Percentiles rank a stretch among this genome's conserved stretches.
phyloP scores from a whole-genome alignment of 768 basidiomycete genomes.

The Coprinopsis cinerea region DNA sequence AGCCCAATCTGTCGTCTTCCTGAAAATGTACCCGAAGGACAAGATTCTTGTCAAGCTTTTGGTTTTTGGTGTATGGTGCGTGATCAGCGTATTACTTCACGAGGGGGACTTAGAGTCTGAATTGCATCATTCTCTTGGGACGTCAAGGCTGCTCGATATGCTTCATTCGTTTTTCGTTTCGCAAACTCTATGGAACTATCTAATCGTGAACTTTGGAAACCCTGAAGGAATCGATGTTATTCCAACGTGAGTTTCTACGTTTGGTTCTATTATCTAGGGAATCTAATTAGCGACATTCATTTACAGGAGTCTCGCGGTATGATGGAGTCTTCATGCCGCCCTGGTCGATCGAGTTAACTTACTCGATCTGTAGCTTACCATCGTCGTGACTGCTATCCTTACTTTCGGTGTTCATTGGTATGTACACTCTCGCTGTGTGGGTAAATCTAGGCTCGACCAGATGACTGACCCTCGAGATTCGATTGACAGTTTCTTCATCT shows the following conservation, averaged over 20 bases:
- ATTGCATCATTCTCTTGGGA: too few relatives aligned
- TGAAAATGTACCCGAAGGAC: background rate
- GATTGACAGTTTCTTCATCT: constrained; percentile 28
- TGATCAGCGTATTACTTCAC: too few relatives aligned
- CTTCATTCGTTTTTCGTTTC: constrained; percentile 33
- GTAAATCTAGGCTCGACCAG: background rate
- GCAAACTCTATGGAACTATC: constrained; percentile 32
- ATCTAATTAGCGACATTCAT: background rate
- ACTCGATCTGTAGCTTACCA: background rate
- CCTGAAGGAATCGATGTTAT: constrained; percentile 25
- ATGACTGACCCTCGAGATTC: background rate
- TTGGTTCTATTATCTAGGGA: background rate
- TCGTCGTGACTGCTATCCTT: constrained; percentile 18
- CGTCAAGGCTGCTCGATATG: constrained; percentile 35
- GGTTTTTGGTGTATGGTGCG: background rate
- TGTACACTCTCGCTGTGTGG: background rate
- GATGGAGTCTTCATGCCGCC: background rate
- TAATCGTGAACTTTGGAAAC: constrained; percentile 28
- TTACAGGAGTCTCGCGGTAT: constrained; percentile 4
- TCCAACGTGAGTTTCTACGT: constrained; percentile 24
- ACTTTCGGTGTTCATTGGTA: constrained; percentile 26
- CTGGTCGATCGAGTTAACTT: background rate
- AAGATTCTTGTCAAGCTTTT: background rate
- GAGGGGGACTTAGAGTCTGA: too few relatives aligned
- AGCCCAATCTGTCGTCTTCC: background rate